phyloP scores from a whole-genome alignment of 2,329 filamentous ascomycete genomes.

The Pleomassaria siparia region DNA sequence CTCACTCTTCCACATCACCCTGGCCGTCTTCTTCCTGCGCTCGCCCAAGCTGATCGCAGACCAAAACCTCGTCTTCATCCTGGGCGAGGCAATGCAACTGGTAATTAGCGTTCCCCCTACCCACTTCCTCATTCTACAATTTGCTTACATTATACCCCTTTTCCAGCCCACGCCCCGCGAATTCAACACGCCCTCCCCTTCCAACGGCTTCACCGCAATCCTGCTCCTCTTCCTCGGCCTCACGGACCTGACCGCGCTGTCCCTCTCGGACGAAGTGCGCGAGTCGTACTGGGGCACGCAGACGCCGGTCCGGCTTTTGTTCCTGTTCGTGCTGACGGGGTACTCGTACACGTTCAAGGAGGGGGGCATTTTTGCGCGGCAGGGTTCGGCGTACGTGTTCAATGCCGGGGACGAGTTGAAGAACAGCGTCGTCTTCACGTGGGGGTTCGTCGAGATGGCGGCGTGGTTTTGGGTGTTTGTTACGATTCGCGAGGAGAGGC shows the following conservation, averaged over 20 bases:
- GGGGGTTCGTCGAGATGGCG: slow-evolving; percentile 79
- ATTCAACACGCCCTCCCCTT: slow-evolving; percentile 69
- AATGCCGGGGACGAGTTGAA: slow-evolving; percentile 65
- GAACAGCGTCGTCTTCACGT: slow-evolving; percentile 82
- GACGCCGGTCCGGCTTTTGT: slow-evolving; percentile 65
- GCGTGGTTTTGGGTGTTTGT: slow-evolving; percentile 77
- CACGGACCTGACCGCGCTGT: slow-evolving; percentile 50
- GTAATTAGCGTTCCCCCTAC: slow-evolving; percentile 55
- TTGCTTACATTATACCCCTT: neutral
- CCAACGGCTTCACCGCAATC: slow-evolving; percentile 67
- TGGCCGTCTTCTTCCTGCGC: slow-evolving; percentile 81
- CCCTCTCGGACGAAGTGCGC: slow-evolving; percentile 46
- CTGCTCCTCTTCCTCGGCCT: slow-evolving; percentile 64
- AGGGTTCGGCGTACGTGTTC: slow-evolving; percentile 23
- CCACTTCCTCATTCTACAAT: slow-evolving; percentile 4
- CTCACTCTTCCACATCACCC: slow-evolving; percentile 79
- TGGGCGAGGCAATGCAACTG: slow-evolving; percentile 82
- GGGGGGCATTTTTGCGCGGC: slow-evolving; percentile 49
- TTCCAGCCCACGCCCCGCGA: slow-evolving; percentile 64
- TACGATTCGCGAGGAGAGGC: slow-evolving; percentile 40
- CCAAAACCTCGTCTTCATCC: slow-evolving; percentile 76
- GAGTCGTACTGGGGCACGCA: slow-evolving; percentile 51
- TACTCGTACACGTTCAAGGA: slow-evolving; percentile 67
- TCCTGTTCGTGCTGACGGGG: slow-evolving; percentile 62
- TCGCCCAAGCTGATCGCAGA: slow-evolving; percentile 72